Percentiles rank a stretch among this genome's conserved stretches.
These are phyloP conservation scores for Suhomyces anneliseae DNA, from an alignment of 1,139 yeast genomes.

Conservation along the genomic window DNA sequence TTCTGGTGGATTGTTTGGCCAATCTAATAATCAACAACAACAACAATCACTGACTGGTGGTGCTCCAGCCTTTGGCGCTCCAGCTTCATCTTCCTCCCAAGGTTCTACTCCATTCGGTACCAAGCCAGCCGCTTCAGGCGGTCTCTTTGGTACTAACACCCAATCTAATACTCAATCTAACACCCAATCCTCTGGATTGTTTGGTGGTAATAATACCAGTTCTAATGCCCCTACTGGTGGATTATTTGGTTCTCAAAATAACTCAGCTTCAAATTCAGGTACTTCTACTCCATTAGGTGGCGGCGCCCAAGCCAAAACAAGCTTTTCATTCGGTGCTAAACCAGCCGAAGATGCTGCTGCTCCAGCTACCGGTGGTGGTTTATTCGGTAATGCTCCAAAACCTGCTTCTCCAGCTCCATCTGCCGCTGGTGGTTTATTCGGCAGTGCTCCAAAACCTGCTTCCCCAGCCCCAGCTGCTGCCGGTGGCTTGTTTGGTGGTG, in stretches of 20 bases:
- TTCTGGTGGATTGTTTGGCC: slow-evolving; percentile 16
- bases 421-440: slow-evolving; percentile 18
- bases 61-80: slow-evolving; percentile 15
- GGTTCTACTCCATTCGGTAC: neutral
- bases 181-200: slow-evolving; percentile 2
- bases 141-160: slow-evolving; percentile 3
- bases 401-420: neutral
- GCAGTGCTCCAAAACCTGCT: slow-evolving; percentile 17
- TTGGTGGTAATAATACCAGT: slow-evolving; percentile 10
- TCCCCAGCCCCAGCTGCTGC: slow-evolving; percentile 17
- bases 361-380: neutral
- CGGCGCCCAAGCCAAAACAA: neutral
- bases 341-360: neutral
- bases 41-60: too few species aligned
- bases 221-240: slow-evolving; percentile 9
- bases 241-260: neutral
- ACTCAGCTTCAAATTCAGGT: slow-evolving; percentile 3
- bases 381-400: neutral
- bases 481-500: slow-evolving; percentile 23
- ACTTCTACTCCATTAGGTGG: slow-evolving; percentile 1
- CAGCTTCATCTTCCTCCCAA: neutral
- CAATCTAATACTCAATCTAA: neutral
- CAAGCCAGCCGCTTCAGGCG: slow-evolving; percentile 10
- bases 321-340: neutral
- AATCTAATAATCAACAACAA: slow-evolving; percentile 11